These are phyloP conservation scores for Panaeolus cyanescens DNA, from an alignment of 768 basidiomycete genomes.

Conservation along the genomic window DNA sequence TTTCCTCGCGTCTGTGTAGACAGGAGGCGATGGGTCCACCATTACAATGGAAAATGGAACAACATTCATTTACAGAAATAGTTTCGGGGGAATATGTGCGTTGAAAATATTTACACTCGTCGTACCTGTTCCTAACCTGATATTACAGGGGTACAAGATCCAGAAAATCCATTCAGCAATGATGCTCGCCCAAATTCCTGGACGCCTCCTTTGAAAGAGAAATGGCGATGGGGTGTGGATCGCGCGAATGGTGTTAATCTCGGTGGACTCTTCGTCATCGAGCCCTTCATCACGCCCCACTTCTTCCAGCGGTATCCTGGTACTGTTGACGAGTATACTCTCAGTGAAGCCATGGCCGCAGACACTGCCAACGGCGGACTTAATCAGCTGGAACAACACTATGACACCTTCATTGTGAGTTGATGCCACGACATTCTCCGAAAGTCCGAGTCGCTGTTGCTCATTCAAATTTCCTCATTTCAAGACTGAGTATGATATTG, in stretches of 20 bases:
- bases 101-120: conserved; percentile 10
- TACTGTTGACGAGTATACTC: conserved; percentile 66
- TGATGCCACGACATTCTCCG: not conserved
- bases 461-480: conserved; percentile 33
- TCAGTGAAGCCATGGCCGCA: conserved; percentile 64
- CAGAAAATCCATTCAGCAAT: conserved; percentile 67
- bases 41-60: conserved; percentile 64
- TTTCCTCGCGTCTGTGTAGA: conserved; percentile 26
- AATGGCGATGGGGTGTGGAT: conserved; percentile 67
- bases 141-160: conserved; percentile 51
- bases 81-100: conserved; percentile 70
- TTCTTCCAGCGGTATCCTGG: conserved; percentile 60
- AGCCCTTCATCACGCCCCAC: conserved; percentile 73
- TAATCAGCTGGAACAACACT: conserved; percentile 70
- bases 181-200: conserved; percentile 68
- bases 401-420: conserved; percentile 74
- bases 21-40: conserved; percentile 66
- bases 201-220: conserved; percentile 69
- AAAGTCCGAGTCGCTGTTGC: not conserved
- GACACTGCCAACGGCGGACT: conserved; percentile 60
- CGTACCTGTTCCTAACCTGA: conserved; percentile 4
- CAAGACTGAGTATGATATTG: conserved; percentile 85
- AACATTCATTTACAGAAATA: conserved; percentile 69
- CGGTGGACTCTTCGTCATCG: conserved; percentile 72
- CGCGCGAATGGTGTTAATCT: conserved; percentile 65